Evolutionary conservation across 31 red algal genomes (phyloP), one percentile per base, ranked within the genome.

Genomic region (Odonthalia washingtoniensis): DNA sequence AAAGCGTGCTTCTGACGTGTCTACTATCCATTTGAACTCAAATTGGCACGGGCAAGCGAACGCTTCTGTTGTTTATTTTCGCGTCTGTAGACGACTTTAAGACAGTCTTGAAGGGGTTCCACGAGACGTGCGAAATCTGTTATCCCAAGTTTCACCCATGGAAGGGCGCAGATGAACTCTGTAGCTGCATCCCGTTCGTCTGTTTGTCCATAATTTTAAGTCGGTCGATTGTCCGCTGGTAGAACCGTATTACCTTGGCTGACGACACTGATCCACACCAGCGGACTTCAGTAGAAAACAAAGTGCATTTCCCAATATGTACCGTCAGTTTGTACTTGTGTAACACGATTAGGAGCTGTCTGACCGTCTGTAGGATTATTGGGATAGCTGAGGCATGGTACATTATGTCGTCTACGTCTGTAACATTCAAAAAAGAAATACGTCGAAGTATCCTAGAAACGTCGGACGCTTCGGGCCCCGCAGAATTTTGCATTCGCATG

Each of bases 141-240:
- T 40, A 77, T 77, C 36, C 74, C 21, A 18, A 21, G 12, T 14
- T 77, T 40, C 16, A 77, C 74, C 74, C 74, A 46, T 33, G 40
- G 74, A 6, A 77, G 74, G 12, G 74, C 78, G 34, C 78, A 63
- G 30, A 81, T 6, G 67, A 81, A 81, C 38, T 69, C 24, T 81
- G n/a, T 33, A 81, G 60, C 9, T 81, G 53, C 21, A 9, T 24
- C 38, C 78, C 78, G 35, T 12, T 68, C 24, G 60, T 63, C 27
- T 46, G 78, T 67, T 17, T 12, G 12, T 78, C 39, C 35, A 53
- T 16, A n/a, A 40, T 30, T 78, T 53, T 12, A 12, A 78, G 42
- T 57, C 74, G 18, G 6, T 78, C 39, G 39, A 78, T 16, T 52
- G 14, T 12, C 16, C 42, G 35, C 31, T 28, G 27, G 33, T 42